Evolutionary conservation across 202 grass and related monocot species (phyloP).

Genomic region (Hordeum pubiflorum): DNA sequence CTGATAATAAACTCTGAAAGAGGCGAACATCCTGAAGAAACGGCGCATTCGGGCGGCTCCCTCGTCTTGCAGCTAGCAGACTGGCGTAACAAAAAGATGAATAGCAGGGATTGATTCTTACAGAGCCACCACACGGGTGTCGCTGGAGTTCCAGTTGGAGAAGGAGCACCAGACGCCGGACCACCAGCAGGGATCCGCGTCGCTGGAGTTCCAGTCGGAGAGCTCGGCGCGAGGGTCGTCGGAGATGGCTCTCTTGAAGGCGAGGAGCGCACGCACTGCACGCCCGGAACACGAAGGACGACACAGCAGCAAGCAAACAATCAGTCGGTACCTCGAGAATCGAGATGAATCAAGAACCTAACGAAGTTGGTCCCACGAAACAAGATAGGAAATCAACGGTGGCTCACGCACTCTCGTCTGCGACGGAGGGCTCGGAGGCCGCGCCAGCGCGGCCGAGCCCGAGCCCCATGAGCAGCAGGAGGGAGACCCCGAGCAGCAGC

Average conservation of each 20-base stretch:
- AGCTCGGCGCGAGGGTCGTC: conserved; percentile 63
- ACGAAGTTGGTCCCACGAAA: too few relatives aligned
- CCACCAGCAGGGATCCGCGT: conserved; percentile 58
- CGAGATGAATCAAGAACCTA: background rate
- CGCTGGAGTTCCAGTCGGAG: conserved; percentile 65
- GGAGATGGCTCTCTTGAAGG: conserved; percentile 61
- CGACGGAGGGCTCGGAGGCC: conserved; percentile 17
- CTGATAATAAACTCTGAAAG: conserved; percentile 3
- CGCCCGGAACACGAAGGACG: background rate
- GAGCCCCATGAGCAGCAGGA: conserved; percentile 35
- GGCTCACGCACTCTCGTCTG: conserved; percentile 52
- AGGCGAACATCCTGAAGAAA: too few relatives aligned
- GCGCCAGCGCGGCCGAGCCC: conserved; percentile 29
- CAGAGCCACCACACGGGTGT: conserved; percentile 59
- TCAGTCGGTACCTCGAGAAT: background rate
- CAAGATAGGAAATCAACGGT: too few relatives aligned
- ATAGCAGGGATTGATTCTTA: conserved; percentile 28
- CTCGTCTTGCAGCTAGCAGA: too few relatives aligned
- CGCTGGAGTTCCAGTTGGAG: background rate
- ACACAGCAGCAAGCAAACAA: background rate
- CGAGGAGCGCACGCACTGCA: conserved; percentile 49
- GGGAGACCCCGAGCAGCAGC: conserved; percentile 29
- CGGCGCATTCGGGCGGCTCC: too few relatives aligned
- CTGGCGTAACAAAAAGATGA: background rate
- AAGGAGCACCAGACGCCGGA: conserved; percentile 49